Base-by-base conservation (phyloP, 2,329 filamentous ascomycete genomes). In the Aureobasidium melanogenum region DNA sequence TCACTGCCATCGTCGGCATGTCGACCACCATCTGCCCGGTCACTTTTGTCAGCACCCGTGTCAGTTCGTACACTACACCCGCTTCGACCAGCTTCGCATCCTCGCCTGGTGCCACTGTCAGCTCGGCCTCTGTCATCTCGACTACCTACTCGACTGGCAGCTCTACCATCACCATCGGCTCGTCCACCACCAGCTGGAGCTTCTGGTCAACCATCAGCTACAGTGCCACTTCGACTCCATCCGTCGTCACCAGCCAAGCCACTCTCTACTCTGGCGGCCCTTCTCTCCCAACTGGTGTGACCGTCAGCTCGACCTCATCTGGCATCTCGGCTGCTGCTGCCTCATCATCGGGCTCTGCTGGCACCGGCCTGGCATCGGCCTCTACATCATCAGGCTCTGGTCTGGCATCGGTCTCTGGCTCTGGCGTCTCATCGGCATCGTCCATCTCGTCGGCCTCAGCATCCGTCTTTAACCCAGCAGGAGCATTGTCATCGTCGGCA, bases 21-120 rank as follows among this genome's bases (percentile, higher is more conserved):
- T 74, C 72, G 46, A 79, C 76, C 61, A 78, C 76, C 41, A 69
- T 78, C 68, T 78, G 76, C 69, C 72, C 76, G 32, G 66, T 73
- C 58, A 75, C 73, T 17, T 52, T 71, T 60, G 69, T 72, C 2
- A 64, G 63, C 22, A 63, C 63, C 47, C 51, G 51, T 36, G 46
- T 48, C 52, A 62, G 51, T n/a, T 46, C 43, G 2, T 47, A 47
- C 51, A 44, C 44, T 9, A 57, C 60, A 26, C 43, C 60, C 24
- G 41, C 59, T 36, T 65, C 66, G 19, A 58, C 65, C 38, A 57
- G 62, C 56, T 54, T 22, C 36, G 36, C 60, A n/a, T 51, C 51
- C 26, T 24, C 51, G 6, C 60, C 63, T 34, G 58, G 57, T 34
- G 56, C 55, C 47, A 39, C 58, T 24, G 30, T 54, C 39, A 52